Evolutionary conservation across 2,329 filamentous ascomycete species (phyloP), one percentile per base, ranked within the genome.

Genomic region (Ilyonectria sp.): DNA sequence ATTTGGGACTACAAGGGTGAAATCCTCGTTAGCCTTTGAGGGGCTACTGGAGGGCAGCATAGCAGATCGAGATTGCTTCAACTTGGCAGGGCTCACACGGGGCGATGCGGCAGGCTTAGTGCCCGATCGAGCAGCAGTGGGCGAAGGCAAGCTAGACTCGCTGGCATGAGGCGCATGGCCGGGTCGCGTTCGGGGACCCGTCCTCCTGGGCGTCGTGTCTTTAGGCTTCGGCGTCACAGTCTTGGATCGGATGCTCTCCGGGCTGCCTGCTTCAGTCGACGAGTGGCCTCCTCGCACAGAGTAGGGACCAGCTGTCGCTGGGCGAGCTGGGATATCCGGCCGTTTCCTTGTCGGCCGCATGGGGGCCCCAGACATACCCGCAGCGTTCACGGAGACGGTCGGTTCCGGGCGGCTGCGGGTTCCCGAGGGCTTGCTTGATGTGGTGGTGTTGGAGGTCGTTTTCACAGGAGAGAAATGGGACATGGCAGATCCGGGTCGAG

Each of bases 221-320:
- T 79, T 85, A n/a, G 82, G 78, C 75, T 85, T 89, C 1, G 88
- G 83, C 6, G 85, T 86, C 53, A 81, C 79, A 4, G 80, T 76
- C 77, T 86, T 90, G 19, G 82, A 75, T 71, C 81, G 86, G 26
- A 79, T 70, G 46, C 76, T 81, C 50, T 86, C 85, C 2, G 87
- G 87, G 69, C 87, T 89, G 35, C 72, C 77, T 15, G 72, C 61
- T 44, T 81, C 80, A 31, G 79, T 52, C 6, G 73, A 61, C 4
- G 72, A 65, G 3, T 81, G 74, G 15, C 87, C 86, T n/a, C 83
- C 84, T 70, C 90, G 83, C 10, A 90, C 85, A 21, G 90, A 91
- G 76, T 92, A 92, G 0, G 90, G 90, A 0, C 90, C 90, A 11
- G 90, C 90, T 13, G 90, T 92, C 13, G 90, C 90, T 37, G 90